phyloP scores from a whole-genome alignment of 2,329 filamentous ascomycete species.

The Aspergillus aculeatus region DNA sequence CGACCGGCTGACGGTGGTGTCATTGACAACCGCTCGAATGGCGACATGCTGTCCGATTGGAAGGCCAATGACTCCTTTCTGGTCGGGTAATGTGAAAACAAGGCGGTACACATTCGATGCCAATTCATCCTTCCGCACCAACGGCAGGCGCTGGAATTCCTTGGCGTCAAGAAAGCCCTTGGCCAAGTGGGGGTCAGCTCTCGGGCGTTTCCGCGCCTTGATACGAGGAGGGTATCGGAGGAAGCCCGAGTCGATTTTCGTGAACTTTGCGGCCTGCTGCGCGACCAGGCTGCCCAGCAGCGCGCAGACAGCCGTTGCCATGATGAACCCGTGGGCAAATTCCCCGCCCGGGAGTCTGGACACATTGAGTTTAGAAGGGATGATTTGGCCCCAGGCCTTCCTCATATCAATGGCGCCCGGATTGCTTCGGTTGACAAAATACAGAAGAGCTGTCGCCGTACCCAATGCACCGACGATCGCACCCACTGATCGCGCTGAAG shows the following conservation, averaged over 20 bases:
- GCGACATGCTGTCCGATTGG: conserved; percentile 59
- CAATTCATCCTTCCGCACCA: conserved; percentile 32
- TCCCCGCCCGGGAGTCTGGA: conserved; percentile 15
- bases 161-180: conserved; percentile 53
- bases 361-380: conserved; percentile 4
- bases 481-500: conserved; percentile 32
- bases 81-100: conserved; percentile 50
- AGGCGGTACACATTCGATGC: conserved; percentile 42
- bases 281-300: conserved; percentile 15
- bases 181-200: conserved; percentile 40
- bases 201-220: conserved; percentile 40
- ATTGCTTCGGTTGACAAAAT: conserved; percentile 24
- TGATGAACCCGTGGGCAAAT: conserved; percentile 22
- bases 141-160: conserved; percentile 49
- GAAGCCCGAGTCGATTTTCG: conserved; percentile 28
- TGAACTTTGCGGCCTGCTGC: conserved; percentile 19
- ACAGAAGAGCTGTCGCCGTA: conserved; percentile 34
- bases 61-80: conserved; percentile 50
- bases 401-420: conserved; percentile 1
- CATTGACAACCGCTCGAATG: conserved; percentile 50
- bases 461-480: conserved; percentile 14
- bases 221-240: conserved; percentile 38
- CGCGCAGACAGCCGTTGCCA: conserved; percentile 19
- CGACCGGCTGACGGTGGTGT: conserved; percentile 49
- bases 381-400: background rate